Evolutionary conservation across 306 rosid species (phyloP), one percentile per base, ranked within the genome.

Genomic region (Lablab purpureus): DNA sequence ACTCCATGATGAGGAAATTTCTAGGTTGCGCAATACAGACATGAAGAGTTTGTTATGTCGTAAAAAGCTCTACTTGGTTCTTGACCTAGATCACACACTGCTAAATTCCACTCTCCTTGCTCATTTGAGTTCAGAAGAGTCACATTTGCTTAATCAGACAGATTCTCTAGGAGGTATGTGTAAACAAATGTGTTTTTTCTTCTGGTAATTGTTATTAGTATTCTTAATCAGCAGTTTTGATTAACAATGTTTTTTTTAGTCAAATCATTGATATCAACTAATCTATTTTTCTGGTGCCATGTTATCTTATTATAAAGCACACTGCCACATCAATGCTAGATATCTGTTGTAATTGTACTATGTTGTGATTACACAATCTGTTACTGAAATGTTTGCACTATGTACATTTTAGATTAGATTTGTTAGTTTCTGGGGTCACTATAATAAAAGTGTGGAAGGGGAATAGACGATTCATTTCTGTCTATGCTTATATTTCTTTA

Each of bases 71-170:
- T 87, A 80, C 73, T 81, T 93, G 90, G 88, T 96, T 73, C 98
- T 93, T 84, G 98, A 96, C 83, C 89, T 96, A 15, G 98, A 96
- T 84, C 98, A 93, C 72, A 96, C 99, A 2, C 71, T 96, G 34
- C 82, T 93, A 43, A 91, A 96, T 76, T 90, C 98, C 55, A 90
- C 98, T 36, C 84, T 37, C 47, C 90, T 93, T 14, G 56, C 55
- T 51, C 82, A 88, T 73, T 19, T 96, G 83, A 85, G 84, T 34
- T 18, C 87, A 14, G 94, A 91, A 55, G 96, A 93, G 84, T 84
- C 84, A 18, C 85, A 93, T 80, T 89, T 96, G 47, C 76, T 65
- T 72, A 28, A 76, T 79, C 92, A 89, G 82, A 32, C 88, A 58
- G 94, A 89, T 83, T 84, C 97, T 52, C 65, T 81, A 7, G 84